These are phyloP conservation scores for Setaria italica DNA, from an alignment of 202 grass and related monocot species.

Conservation along the genomic window DNA sequence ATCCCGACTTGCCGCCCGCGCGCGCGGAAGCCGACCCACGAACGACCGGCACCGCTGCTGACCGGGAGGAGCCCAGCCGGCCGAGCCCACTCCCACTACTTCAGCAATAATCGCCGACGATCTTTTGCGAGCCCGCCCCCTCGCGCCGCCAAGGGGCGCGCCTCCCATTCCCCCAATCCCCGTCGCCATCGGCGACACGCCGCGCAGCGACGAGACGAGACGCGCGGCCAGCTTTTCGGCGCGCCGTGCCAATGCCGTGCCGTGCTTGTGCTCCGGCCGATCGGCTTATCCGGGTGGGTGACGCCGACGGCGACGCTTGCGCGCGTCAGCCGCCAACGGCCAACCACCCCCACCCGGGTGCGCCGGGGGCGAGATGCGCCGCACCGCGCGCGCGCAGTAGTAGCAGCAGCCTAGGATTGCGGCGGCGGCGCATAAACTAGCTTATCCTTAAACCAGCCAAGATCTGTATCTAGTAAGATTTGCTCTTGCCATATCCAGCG, in stretches of 20 bases:
- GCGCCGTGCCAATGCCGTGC: not conserved
- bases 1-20: not conserved
- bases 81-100: not conserved
- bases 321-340: not conserved
- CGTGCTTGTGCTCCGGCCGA: not conserved
- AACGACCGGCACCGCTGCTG: not conserved
- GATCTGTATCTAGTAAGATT: conserved; percentile 15
- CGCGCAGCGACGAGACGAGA: no score
- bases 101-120: not conserved
- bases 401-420: not conserved
- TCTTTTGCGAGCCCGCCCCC: not conserved
- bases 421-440: conserved; percentile 13
- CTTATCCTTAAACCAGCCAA: conserved; percentile 12
- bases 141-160: conserved; percentile 28
- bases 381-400: not conserved
- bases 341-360: not conserved
- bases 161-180: no score
- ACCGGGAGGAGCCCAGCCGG: not conserved
- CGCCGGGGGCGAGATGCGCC: not conserved
- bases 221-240: not conserved
- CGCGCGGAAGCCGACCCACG: not conserved
- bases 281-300: conserved; percentile 11
- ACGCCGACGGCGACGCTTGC: not conserved
- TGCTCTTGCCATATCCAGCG: not conserved
- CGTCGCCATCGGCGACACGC: not conserved